Evolutionary conservation across 2,329 filamentous ascomycete species (phyloP), one percentile per base, ranked within the genome.

Genomic region (Penicillium sp.): DNA sequence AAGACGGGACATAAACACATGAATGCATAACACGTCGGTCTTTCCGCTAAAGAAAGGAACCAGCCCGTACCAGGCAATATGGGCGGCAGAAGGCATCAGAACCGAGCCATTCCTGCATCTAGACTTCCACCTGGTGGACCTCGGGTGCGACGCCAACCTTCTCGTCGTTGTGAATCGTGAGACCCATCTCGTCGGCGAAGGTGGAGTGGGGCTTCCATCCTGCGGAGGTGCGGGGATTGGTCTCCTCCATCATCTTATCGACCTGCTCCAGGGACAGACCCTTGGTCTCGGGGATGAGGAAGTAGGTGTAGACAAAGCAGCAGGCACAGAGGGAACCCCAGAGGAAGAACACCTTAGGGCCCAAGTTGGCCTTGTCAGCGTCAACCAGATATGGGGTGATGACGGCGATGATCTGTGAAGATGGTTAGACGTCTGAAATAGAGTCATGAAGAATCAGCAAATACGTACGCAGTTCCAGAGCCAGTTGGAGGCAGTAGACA

Each of bases 401-500:
- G 73, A 91, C 83, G 57, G 85, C 82, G 64, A 86, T 85, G 72
- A 82, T 77, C 48, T 50, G 21, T 9, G 37, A 50, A 21, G 13
- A 19, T 11, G 19, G 22, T 37, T 27, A 49, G 47, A 6, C 14
- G n/a, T 22, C 19, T 11, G 22, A 10, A n/a, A 22, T 33, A 5
- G 4, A 8, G 14, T 6, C 5, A 14, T 33, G 4, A 22, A 41
- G 19, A 10, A 41, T 10, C 19, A 22, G 39, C 11, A 22, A 22
- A 16, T 22, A 41, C 48, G 26, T 50, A 50, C 48, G 75, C 87
- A 91, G 80, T 92, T 95, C 90, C 90, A 95, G 61, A 95, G 84
- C 91, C 91, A 96, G 84, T 96, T 96, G 72, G 88, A 91, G 59
- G 91, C 90, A 10, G 92, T 96, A 39, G 91, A 93, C 45, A 96